Conservation (phyloP, 2,329 filamentous ascomycete genomes). For the Fusarium sp. region DNA sequence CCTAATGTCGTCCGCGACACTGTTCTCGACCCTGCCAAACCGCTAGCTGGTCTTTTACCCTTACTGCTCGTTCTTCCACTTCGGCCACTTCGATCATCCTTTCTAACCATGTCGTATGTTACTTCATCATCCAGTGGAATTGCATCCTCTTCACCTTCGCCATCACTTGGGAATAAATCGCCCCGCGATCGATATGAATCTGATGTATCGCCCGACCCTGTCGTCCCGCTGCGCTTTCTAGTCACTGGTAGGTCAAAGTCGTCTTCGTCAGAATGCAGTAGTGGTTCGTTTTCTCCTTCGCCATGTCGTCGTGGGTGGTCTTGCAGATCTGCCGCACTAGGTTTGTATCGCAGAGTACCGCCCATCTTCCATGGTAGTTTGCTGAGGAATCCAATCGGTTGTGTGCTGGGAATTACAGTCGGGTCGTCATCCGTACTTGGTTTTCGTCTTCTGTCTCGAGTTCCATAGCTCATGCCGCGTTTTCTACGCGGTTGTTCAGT, state of each 20-base stretch:
- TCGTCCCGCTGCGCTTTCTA: slow-evolving; percentile 76
- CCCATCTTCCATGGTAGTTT: slow-evolving; percentile 86
- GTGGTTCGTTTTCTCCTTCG: slow-evolving; percentile 70
- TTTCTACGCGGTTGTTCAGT: slow-evolving; percentile 73
- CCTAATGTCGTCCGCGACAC: slow-evolving; percentile 67
- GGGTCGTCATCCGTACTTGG: slow-evolving; percentile 71
- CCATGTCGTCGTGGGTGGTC: slow-evolving; percentile 74
- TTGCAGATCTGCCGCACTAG: slow-evolving; percentile 87
- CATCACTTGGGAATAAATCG: slow-evolving; percentile 89
- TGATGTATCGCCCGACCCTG: slow-evolving; percentile 80
- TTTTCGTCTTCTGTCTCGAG: slow-evolving; percentile 63
- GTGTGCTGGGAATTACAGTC: slow-evolving; percentile 88
- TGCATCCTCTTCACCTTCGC: slow-evolving; percentile 87
- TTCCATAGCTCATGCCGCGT: slow-evolving; percentile 89
- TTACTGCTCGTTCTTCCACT: slow-evolving; percentile 66
- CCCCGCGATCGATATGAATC: slow-evolving; percentile 88
- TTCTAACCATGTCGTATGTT: slow-evolving; percentile 79
- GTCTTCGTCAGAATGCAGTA: slow-evolving; percentile 60
- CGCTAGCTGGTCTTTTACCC: slow-evolving; percentile 58
- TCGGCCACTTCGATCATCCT: slow-evolving; percentile 74
- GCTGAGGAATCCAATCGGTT: slow-evolving; percentile 84
- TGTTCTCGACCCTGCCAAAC: slow-evolving; percentile 56
- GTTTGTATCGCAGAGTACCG: slow-evolving; percentile 84
- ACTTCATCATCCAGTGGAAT: slow-evolving; percentile 94
- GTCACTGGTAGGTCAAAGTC: slow-evolving; percentile 43